These are phyloP conservation scores for Rhizopus delemar DNA, from an alignment of 371 early-diverging fungal species.

Conservation along the genomic window DNA sequence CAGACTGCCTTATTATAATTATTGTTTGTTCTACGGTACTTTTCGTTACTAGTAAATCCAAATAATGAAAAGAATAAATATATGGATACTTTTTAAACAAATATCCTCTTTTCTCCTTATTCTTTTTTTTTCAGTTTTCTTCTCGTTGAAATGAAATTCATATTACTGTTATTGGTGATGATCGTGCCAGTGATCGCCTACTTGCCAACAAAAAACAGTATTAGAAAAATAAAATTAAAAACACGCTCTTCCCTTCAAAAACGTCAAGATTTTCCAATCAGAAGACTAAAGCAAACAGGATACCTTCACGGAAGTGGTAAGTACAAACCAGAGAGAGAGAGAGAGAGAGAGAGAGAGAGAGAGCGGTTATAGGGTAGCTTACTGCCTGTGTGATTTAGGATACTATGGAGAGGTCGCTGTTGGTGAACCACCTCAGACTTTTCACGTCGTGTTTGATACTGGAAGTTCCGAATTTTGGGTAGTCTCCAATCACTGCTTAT, in stretches of 20 bases:
- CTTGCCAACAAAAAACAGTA: not conserved
- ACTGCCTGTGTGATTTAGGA: constrained; percentile 22
- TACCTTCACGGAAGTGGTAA: constrained; percentile 49
- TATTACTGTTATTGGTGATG: not conserved
- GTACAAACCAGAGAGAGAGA: not conserved
- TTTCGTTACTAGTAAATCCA: too few relatives aligned
- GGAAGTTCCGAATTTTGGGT: constrained; percentile 83
- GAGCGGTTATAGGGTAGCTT: too few relatives aligned
- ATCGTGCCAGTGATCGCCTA: not conserved
- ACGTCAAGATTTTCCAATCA: not conserved
- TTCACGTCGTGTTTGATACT: constrained; percentile 73
- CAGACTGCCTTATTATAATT: too few relatives aligned
- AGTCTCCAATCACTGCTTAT: constrained; percentile 82
- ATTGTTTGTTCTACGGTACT: too few relatives aligned
- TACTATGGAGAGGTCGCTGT: constrained; percentile 59
- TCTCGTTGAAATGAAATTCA: not conserved
- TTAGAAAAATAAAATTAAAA: not conserved
- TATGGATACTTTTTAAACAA: too few relatives aligned
- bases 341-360: not conserved
- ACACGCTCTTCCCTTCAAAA: not conserved
- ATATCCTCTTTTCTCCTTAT: not conserved
- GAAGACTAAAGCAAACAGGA: constrained; percentile 32
- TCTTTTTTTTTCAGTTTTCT: not conserved
- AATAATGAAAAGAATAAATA: too few relatives aligned
- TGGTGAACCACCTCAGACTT: constrained; percentile 67